Base-by-base conservation (phyloP, 805 yeast genomes). In the Starmerella scarabaei region DNA sequence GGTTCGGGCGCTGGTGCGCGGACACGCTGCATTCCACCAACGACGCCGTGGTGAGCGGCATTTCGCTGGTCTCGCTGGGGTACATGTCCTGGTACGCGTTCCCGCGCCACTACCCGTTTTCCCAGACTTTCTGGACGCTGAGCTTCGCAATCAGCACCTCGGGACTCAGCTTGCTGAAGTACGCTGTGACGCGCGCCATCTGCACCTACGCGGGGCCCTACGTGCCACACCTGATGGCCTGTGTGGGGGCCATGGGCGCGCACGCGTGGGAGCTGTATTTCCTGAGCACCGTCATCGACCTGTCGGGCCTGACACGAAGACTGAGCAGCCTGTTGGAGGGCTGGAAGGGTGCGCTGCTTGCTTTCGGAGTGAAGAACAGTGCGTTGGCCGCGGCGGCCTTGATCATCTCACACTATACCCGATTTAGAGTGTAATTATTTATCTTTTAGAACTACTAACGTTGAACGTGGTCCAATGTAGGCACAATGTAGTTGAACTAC, bases 41-140 rank as follows among this genome's bases (percentile, higher is more conserved):
- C 20, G 55, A 56, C 21, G 35, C 58, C 4, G 35, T 53, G 2
- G 33, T 50, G 6, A 41, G 51, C 5, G 61, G 60, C n/a, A 24
- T 50, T 3, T 52, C 55, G 3, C 42, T 52, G 6, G 26, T 57
- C 8, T 52, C 55, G 1, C 37, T 49, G 7, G 64, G 63, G 4
- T 38, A 48, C 21, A 37, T 51, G 38, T 37, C 55, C 24, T 41
- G 57, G 16, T 51, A 49, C 16, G 44, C 59, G 11, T 46, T 51
- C 14, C 64, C 65, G 1, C 47, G 50, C 16, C 38, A 48, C 33
- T 44, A 52, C 33, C 65, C 65, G 0, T 36, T 61, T n/a, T 54
- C 60, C 16, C 60, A 61, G 40, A 62, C 62, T 4, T 53, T 53
- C 43, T 62, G 65, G 65, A 56, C 62, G 3, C 61, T 63, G 5